These are phyloP conservation scores for Rhododendron ferrugineum DNA, from an alignment of 148 eudicot genomes.

Conservation along the genomic window DNA sequence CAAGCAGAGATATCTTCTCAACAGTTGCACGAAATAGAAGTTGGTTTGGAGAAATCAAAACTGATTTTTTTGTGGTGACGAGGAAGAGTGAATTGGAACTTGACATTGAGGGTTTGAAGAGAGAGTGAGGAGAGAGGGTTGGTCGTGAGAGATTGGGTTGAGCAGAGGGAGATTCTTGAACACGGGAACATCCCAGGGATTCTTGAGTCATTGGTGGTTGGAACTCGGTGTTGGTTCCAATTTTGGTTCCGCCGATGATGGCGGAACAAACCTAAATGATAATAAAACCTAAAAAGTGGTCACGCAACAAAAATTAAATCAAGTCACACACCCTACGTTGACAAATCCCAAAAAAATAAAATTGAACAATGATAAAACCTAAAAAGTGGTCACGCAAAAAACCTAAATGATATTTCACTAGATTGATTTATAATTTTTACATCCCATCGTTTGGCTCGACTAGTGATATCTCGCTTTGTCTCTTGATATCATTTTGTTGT, in stretches of 20 bases:
- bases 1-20: not conserved
- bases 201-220: not conserved
- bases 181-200: conserved; percentile 15
- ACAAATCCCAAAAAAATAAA: too few relatives aligned
- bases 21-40: not conserved
- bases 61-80: conserved; percentile 48
- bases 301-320: too few relatives aligned
- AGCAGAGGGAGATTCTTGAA: conserved; percentile 40
- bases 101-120: conserved; percentile 32
- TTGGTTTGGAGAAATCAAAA: not conserved
- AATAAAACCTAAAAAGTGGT: too few relatives aligned
- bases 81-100: conserved; percentile 27
- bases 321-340: too few relatives aligned
- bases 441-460: too few relatives aligned
- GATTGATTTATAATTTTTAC: too few relatives aligned
- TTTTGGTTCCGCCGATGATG: too few relatives aligned
- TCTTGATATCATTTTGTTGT: not conserved
- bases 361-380: too few relatives aligned
- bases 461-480: too few relatives aligned
- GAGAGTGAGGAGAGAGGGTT: conserved; percentile 12
- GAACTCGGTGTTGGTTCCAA: not conserved
- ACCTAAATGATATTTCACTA: too few relatives aligned
- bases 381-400: too few relatives aligned
- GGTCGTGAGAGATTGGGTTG: conserved; percentile 60
- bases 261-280: too few relatives aligned